phyloP scores from a whole-genome alignment of 192 early-diverging fungal genomes.

The Dispira parvispora region DNA sequence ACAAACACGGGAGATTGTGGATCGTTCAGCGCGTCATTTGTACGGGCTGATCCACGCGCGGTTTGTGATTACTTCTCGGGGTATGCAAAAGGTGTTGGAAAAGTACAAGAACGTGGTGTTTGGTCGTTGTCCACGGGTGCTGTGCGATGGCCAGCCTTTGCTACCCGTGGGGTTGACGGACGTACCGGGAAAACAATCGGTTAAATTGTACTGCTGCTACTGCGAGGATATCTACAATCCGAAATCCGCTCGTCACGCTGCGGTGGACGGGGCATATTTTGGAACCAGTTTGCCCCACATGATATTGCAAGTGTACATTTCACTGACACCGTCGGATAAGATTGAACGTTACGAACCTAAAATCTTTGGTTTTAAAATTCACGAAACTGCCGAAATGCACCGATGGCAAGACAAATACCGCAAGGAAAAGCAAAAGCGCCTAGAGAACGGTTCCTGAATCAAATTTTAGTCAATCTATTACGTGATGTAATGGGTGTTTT shows the following conservation, averaged over 20 bases:
- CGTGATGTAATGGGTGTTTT: too few species aligned
- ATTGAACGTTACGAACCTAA: conserved; percentile 82
- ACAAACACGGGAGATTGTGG: conserved; percentile 60
- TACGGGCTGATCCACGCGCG: conserved; percentile 98
- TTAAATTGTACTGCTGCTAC: conserved; percentile 89
- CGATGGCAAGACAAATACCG: conserved; percentile 77
- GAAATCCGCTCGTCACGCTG: conserved; percentile 64
- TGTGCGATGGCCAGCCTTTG: conserved; percentile 78
- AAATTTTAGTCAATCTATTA: too few species aligned
- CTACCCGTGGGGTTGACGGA: conserved; percentile 84
- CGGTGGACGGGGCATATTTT: conserved; percentile 92
- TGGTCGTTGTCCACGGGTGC: conserved; percentile 89
- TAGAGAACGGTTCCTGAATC: neutral
- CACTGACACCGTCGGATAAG: conserved; percentile 55
- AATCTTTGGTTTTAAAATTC: conserved; percentile 96
- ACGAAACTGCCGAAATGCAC: conserved; percentile 72
- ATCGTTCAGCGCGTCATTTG: conserved; percentile 74
- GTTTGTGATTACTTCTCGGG: conserved; percentile 82
- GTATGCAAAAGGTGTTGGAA: conserved; percentile 88
- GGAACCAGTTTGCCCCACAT: conserved; percentile 94
- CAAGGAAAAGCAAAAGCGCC: conserved; percentile 40
- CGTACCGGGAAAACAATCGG: conserved; percentile 60
- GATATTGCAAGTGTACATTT: conserved; percentile 81
- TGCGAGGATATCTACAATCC: conserved; percentile 98
- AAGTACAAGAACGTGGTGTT: conserved; percentile 90